Conservation (phyloP, 352 stramenopile species). For the Phytophthora idaei region DNA sequence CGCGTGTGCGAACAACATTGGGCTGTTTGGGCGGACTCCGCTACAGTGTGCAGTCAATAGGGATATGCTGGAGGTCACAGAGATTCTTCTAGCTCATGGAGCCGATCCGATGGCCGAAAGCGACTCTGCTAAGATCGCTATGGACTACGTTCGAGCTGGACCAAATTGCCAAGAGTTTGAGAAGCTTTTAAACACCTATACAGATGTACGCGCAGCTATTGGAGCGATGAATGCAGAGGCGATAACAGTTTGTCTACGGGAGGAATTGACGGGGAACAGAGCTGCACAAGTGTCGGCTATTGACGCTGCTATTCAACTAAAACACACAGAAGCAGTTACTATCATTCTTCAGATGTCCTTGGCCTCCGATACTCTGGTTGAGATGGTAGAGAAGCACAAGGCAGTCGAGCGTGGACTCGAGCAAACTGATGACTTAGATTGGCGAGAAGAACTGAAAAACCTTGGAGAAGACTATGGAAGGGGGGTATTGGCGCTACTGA, state of each 20-base stretch:
- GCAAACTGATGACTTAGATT: neutral
- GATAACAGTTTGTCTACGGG: constrained; percentile 3
- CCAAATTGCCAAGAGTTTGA: constrained; percentile 10
- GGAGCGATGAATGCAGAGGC: constrained; percentile 12
- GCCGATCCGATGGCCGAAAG: constrained; percentile 7
- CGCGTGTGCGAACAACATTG: constrained; percentile 12
- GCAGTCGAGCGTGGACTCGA: constrained; percentile 5
- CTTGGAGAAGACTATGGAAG: constrained; percentile 5
- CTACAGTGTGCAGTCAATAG: constrained; percentile 18
- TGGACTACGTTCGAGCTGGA: constrained; percentile 3
- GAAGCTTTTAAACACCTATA: constrained; percentile 7
- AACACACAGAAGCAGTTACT: constrained; percentile 5
- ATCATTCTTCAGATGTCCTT: constrained; percentile 13
- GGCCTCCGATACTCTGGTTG: constrained; percentile 6
- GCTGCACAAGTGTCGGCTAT: constrained; percentile 2
- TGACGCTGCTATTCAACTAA: constrained; percentile 13
- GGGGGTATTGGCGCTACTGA: neutral
- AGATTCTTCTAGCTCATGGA: constrained; percentile 5
- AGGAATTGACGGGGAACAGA: neutral
- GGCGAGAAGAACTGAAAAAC: neutral
- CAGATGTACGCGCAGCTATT: neutral
- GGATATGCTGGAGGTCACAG: constrained; percentile 16
- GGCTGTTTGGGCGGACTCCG: constrained; percentile 15
- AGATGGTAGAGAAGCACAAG: constrained; percentile 3
- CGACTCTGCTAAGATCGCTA: neutral